Percentiles rank a stretch among this genome's conserved stretches.
Evolutionary conservation across 2,329 filamentous ascomycete species (phyloP).

Genomic region (Ramularia endophylla): DNA sequence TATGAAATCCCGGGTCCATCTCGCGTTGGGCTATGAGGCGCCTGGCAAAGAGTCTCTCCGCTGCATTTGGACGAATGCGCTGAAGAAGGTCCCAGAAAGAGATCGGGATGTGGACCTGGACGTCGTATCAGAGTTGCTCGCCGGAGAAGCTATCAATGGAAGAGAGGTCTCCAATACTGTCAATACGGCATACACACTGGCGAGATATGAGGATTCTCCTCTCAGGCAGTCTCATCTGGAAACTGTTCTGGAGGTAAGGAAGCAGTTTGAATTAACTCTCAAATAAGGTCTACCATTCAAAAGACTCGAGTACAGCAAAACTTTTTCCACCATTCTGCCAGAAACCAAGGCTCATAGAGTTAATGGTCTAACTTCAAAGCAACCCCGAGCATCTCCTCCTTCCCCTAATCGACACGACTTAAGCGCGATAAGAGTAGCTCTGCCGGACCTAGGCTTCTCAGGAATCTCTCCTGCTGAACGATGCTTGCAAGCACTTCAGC

Average conservation of each 20-base stretch:
- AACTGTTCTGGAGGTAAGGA: constrained; percentile 7
- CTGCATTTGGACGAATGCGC: constrained; percentile 43
- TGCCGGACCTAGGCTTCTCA: too few relatives aligned
- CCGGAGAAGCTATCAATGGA: constrained; percentile 7
- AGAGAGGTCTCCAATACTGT: constrained; percentile 13
- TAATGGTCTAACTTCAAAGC: too few relatives aligned
- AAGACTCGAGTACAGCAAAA: too few relatives aligned
- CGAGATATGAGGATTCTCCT: constrained; percentile 4
- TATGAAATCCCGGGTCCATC: constrained; percentile 43
- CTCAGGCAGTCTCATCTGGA: constrained; percentile 5
- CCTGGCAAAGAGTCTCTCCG: constrained; percentile 33
- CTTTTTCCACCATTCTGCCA: too few relatives aligned
- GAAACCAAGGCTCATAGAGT: too few relatives aligned
- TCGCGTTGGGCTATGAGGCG: constrained; percentile 38
- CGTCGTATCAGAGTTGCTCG: not conserved
- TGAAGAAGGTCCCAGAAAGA: constrained; percentile 14
- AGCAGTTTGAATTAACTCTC: constrained; percentile 4
- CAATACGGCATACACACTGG: constrained; percentile 13
- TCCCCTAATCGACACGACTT: too few relatives aligned
- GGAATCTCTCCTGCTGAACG: too few relatives aligned
- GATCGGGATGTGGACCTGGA: too few relatives aligned
- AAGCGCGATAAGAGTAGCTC: too few relatives aligned
- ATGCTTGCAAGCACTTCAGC: too few relatives aligned
- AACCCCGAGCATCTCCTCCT: too few relatives aligned
- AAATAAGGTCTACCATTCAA: too few relatives aligned